Conservation (phyloP, 495 filamentous ascomycete genomes). For the Beverwykella pulmonaria region DNA sequence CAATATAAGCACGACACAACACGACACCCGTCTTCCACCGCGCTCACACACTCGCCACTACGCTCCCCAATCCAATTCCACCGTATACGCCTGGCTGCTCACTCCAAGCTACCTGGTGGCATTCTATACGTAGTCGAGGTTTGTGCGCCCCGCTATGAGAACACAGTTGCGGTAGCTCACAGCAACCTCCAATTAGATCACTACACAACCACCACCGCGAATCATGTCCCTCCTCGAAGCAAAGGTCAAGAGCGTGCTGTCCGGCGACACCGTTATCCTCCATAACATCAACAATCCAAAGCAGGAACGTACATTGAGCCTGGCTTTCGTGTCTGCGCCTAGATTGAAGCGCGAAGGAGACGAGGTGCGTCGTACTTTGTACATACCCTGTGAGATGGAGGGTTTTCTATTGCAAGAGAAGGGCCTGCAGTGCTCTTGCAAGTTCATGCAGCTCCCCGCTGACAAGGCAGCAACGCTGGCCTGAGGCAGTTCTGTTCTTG, state of each 20-base stretch:
- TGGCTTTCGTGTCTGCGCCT: slow-evolving; percentile 89
- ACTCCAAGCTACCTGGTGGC: neutral
- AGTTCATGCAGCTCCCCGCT: slow-evolving; percentile 10
- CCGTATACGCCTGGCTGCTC: neutral
- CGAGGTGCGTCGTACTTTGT: slow-evolving; percentile 58
- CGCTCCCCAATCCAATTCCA: neutral
- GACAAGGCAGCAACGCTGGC: neutral
- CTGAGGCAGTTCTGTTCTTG: neutral
- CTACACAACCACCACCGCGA: neutral
- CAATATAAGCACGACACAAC: neutral
- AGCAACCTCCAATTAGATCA: neutral
- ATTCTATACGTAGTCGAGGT: neutral
- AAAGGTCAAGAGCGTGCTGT: slow-evolving; percentile 90
- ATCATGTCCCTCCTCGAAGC: slow-evolving; percentile 52
- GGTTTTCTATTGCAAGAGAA: neutral
- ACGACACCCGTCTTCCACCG: neutral
- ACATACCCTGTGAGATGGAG: neutral
- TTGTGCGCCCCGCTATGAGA: slow-evolving; percentile 10
- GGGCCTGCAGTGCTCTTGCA: neutral
- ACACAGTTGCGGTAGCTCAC: slow-evolving; percentile 29
- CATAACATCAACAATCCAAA: slow-evolving; percentile 71
- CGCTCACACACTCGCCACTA: neutral
- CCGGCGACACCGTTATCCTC: slow-evolving; percentile 87
- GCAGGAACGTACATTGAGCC: slow-evolving; percentile 78
- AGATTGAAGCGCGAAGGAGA: slow-evolving; percentile 85